These are phyloP conservation scores for Boletus huronensis DNA, from an alignment of 768 basidiomycete species.

Conservation along the genomic window DNA sequence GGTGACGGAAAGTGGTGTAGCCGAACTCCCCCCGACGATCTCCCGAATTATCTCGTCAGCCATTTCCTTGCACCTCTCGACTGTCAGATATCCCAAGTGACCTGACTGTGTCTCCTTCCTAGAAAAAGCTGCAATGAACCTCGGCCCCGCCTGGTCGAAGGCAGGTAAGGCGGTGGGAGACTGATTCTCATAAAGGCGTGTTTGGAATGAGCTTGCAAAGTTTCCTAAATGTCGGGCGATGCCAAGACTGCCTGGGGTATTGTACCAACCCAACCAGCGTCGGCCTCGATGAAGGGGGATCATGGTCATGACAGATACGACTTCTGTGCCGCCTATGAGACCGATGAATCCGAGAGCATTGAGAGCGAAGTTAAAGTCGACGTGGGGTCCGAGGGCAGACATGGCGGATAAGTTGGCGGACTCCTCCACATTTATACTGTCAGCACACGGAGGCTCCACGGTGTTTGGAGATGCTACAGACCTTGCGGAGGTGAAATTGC, in stretches of 20 bases:
- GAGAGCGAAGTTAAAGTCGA: too few species aligned
- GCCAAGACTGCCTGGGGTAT: not conserved
- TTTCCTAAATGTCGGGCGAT: not conserved
- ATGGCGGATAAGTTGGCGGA: too few species aligned
- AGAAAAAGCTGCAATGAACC: not conserved
- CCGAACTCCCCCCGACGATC: too few species aligned
- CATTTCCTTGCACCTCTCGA: not conserved
- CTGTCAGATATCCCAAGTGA: not conserved
- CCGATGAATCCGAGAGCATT: not conserved
- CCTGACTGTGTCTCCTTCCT: not conserved
- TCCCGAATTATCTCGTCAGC: too few species aligned
- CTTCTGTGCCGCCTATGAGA: not conserved
- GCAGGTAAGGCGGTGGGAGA: not conserved
- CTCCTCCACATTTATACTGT: too few species aligned
- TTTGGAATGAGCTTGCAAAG: not conserved
- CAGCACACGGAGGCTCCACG: too few species aligned
- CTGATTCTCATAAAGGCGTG: not conserved
- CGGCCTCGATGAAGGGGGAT: not conserved
- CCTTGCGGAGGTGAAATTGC: too few species aligned
- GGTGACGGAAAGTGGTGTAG: too few species aligned
- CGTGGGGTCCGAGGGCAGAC: too few species aligned
- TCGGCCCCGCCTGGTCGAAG: not conserved
- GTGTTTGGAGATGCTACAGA: too few species aligned
- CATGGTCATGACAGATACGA: not conserved
- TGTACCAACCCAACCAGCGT: not conserved